phyloP scores from a whole-genome alignment of 2,329 filamentous ascomycete genomes.

The Stachybotrys elegans region DNA sequence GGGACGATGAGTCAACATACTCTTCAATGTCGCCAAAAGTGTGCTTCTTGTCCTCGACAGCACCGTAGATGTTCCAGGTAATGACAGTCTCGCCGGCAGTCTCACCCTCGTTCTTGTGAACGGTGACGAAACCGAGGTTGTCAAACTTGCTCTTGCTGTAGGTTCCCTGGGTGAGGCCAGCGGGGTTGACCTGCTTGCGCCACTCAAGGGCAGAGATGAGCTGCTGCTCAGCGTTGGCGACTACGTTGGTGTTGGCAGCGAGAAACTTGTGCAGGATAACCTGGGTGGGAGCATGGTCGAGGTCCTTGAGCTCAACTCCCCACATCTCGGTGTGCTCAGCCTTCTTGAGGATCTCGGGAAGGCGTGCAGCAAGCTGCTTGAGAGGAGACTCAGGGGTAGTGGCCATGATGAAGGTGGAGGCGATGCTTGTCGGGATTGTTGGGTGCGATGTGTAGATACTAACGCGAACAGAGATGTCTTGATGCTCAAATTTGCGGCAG shows the following conservation, averaged over 20 bases:
- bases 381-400: constrained; percentile 33
- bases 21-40: constrained; percentile 80
- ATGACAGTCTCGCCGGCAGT: constrained; percentile 59
- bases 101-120: constrained; percentile 48
- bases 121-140: constrained; percentile 75
- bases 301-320: constrained; percentile 63
- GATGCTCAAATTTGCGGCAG: too few species aligned
- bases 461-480: too few species aligned
- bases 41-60: constrained; percentile 73
- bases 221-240: constrained; percentile 70
- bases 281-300: constrained; percentile 65
- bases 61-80: constrained; percentile 92
- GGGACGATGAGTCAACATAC: constrained; percentile 58
- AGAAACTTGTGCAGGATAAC: constrained; percentile 91
- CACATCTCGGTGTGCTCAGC: constrained; percentile 75
- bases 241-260: constrained; percentile 77
- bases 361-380: constrained; percentile 49
- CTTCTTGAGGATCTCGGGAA: constrained; percentile 52
- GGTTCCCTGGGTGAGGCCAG: constrained; percentile 56
- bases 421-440: background rate
- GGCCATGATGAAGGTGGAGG: too few species aligned
- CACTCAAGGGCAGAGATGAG: constrained; percentile 75
- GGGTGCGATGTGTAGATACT: too few species aligned
- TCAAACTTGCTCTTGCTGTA: constrained; percentile 69
- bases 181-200: constrained; percentile 72